Base-by-base conservation (phyloP, 164 flowering plant genomes). In the Tinospora cordifolia region DNA sequence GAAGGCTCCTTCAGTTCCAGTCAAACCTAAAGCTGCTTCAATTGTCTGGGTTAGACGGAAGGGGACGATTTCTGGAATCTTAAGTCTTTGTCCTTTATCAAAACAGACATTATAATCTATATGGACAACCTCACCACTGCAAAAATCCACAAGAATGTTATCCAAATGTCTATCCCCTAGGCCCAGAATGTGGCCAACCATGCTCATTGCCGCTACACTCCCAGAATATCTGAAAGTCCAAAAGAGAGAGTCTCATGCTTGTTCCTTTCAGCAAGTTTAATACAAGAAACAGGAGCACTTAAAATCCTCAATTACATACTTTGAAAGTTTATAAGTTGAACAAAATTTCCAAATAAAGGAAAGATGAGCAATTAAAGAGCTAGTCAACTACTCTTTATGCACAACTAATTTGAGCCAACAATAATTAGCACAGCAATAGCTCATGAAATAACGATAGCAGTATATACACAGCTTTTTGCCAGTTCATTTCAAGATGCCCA, bases 91-190 rank as follows among this genome's bases (percentile, higher is more conserved):
- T 66, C 98, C 98, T 80, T 94, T 94, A 71, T 94, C 98, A 78
- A 94, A 94, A 77, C 96, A 91, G 67, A 94, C 87, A 82, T 94
- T 94, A 81, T 94, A 94, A 80, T 94, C 98, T 74, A 94, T 94
- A 79, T 94, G 98, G 41, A 94, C 85, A 73, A 94, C 82, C 77
- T 94, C 97, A 67, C 98, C 98, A 74, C 78, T 88, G 62, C 78
- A 83, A 67, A 94, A 88, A 79, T 94, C 98, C 73, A 94, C 73
- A 36, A 94, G 91, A 83, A 94, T 87, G 78, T 94, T 94, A 82
- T 94, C 98, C 84, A 94, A 78, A 85, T 94, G 98, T 74, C 98
- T 87, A 73, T 94, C 98, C 11, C 98, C 98, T 21, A 94, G 84
- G 26, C 98, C 98, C 70, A 94, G 79, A 74, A 94, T 79, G 79